These are phyloP conservation scores for Dissophora ornata DNA, from an alignment of 192 early-diverging fungal species.

Conservation along the genomic window DNA sequence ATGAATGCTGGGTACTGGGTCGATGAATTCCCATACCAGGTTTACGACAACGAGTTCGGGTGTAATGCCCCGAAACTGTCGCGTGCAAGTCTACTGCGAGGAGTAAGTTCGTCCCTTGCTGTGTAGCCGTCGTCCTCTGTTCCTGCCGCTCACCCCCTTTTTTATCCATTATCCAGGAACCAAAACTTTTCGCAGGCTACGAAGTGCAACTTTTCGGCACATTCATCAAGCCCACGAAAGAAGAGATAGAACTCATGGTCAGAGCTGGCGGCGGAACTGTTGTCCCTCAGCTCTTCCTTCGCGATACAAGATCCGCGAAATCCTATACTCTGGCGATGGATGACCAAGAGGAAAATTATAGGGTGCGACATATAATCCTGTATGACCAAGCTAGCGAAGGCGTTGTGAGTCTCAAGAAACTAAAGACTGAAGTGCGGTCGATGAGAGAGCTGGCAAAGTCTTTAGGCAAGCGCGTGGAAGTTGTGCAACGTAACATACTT, in stretches of 20 bases:
- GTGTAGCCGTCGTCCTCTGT: neutral
- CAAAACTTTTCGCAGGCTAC: conserved; percentile 16
- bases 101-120: conserved; percentile 18
- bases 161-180: conserved; percentile 18
- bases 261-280: conserved; percentile 30
- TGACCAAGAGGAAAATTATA: neutral
- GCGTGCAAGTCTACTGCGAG: conserved; percentile 6
- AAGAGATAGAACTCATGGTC: conserved; percentile 34
- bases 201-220: conserved; percentile 39
- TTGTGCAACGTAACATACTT: conserved; percentile 13
- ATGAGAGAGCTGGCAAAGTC: neutral
- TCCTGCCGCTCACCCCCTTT: neutral
- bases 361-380: conserved; percentile 19
- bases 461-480: conserved; percentile 11
- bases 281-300: conserved; percentile 27
- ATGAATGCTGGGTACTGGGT: conserved; percentile 44
- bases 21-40: conserved; percentile 16
- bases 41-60: conserved; percentile 39
- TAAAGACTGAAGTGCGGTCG: conserved; percentile 11
- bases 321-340: neutral
- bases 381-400: conserved; percentile 23
- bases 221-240: conserved; percentile 17
- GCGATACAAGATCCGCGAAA: conserved; percentile 7
- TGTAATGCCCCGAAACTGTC: conserved; percentile 22
- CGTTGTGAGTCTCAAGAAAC: conserved; percentile 21